These are phyloP conservation scores for Nematocida sp. DNA, from an alignment of 371 early-diverging fungal species.

Conservation along the genomic window DNA sequence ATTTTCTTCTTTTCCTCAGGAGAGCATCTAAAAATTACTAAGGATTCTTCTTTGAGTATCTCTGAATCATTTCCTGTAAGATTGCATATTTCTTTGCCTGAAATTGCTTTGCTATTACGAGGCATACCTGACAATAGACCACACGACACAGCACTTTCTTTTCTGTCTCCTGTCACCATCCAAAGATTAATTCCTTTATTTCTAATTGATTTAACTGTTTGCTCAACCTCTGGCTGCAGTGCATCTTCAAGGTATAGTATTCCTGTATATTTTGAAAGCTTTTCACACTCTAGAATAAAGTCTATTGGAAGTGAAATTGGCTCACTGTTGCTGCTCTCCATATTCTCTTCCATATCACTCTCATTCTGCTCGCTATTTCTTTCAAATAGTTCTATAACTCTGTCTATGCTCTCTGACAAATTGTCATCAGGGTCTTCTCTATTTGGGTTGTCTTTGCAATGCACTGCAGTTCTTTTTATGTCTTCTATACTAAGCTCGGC, in stretches of 20 bases:
- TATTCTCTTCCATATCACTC: background rate
- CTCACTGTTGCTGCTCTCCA: background rate
- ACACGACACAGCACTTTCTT: constrained; percentile 90
- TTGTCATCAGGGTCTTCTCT: background rate
- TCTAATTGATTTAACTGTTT: constrained; percentile 79
- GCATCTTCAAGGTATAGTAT: constrained; percentile 95
- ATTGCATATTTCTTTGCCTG: constrained; percentile 39
- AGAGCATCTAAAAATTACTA: constrained; percentile 75
- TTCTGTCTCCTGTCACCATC: constrained; percentile 98
- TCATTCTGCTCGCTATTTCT: background rate
- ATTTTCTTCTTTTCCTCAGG: constrained; percentile 86
- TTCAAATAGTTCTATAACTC: background rate
- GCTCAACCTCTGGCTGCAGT: constrained; percentile 86
- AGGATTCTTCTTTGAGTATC: constrained; percentile 4
- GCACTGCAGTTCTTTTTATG: constrained; percentile 71
- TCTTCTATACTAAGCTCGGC: constrained; percentile 74
- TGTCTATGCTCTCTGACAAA: background rate
- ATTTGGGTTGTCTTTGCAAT: background rate
- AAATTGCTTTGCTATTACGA: background rate
- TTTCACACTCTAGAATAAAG: constrained; percentile 9
- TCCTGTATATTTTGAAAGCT: constrained; percentile 71
- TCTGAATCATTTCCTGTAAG: background rate
- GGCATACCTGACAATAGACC: constrained; percentile 62
- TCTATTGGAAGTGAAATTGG: background rate
- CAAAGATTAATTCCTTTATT: constrained; percentile 89